Base-by-base conservation (phyloP, 768 basidiomycete genomes). In the Collybia mongolica region DNA sequence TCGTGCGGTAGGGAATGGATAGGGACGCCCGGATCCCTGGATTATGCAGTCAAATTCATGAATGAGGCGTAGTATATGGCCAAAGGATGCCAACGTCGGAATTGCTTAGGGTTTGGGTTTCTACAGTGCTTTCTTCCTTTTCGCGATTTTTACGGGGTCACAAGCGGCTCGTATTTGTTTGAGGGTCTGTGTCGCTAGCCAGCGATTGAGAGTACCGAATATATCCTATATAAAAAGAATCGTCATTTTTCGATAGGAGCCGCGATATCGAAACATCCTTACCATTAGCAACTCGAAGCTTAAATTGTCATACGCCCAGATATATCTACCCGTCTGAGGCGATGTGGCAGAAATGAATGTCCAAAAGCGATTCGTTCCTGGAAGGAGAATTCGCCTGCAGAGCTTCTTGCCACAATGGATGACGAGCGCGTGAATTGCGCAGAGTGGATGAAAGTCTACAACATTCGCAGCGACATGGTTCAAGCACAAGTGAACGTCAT, bases 361-460 rank as follows among this genome's bases (percentile, higher is more conserved):
- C 38, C 45, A 56, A 49, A 70, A 67, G 3, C 41, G 35, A 28
- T 51, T 51, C 9, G 68, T 44, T 20, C 49, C 32, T 6, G 45
- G 39, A 35, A 58, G 48, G 45, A 60, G 54, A 20, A 57, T 59
- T 18, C 37, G 51, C 42, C 63, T 65, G 59, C 69, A 68, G 24
- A 72, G 43, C 53, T 60, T 62, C 41, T 65, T 59, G 42, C 68
- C 65, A 42, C 66, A 61, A 43, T 65, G 65, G 20, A 59, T 41
- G 26, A 72, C 32, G 22, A 72, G 22, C 0, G 70, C 70, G 17
- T 71, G 72, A 53, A 67, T 66, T 2, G 68, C 72, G 38, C 64
- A 62, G 38, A 72, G 40, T 14, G 61, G 61, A 17, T 66, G 57
- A 32, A 66, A 56, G 35, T 55, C 22, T 24, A 54, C 54, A 9